These are phyloP conservation scores for Chlorencoelia australis DNA, from an alignment of 2,329 filamentous ascomycete genomes.

Conservation along the genomic window DNA sequence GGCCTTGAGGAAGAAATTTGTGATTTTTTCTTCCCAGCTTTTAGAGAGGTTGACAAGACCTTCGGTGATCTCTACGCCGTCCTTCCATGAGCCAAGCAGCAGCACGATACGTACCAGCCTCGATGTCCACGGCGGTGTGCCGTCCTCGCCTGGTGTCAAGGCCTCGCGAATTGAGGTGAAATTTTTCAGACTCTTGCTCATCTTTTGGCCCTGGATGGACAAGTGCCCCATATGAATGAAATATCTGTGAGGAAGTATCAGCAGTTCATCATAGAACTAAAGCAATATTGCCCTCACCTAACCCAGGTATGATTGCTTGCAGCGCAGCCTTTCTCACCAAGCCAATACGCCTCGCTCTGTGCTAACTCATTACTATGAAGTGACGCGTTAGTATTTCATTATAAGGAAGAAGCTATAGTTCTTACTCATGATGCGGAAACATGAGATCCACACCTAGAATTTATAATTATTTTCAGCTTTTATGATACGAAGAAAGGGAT, in stretches of 20 bases:
- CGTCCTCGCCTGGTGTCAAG: constrained; percentile 43
- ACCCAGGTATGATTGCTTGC: not conserved
- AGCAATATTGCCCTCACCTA: not conserved
- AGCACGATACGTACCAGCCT: constrained; percentile 78
- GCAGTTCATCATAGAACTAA: not conserved
- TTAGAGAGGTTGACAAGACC: constrained; percentile 20
- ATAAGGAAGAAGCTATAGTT: not conserved
- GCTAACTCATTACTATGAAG: constrained; percentile 61
- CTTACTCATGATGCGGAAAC: constrained; percentile 73
- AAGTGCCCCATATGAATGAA: constrained; percentile 94
- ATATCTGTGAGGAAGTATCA: constrained; percentile 37
- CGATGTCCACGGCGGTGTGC: constrained; percentile 68
- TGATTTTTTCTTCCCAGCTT: constrained; percentile 4
- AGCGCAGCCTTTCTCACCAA: not conserved
- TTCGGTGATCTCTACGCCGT: constrained; percentile 80
- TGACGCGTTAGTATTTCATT: not conserved
- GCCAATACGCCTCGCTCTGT: constrained; percentile 75
- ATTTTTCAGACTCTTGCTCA: constrained; percentile 94
- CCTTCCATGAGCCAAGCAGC: constrained; percentile 79
- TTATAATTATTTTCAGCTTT: not conserved
- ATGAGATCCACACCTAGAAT: constrained; percentile 81
- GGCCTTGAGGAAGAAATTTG: constrained; percentile 50
- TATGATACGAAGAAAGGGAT: not conserved
- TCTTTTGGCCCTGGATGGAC: constrained; percentile 82
- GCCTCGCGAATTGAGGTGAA: constrained; percentile 90